Evolutionary conservation across 352 stramenopile genomes (phyloP).

Genomic region (Phytopythium ostracodes): DNA sequence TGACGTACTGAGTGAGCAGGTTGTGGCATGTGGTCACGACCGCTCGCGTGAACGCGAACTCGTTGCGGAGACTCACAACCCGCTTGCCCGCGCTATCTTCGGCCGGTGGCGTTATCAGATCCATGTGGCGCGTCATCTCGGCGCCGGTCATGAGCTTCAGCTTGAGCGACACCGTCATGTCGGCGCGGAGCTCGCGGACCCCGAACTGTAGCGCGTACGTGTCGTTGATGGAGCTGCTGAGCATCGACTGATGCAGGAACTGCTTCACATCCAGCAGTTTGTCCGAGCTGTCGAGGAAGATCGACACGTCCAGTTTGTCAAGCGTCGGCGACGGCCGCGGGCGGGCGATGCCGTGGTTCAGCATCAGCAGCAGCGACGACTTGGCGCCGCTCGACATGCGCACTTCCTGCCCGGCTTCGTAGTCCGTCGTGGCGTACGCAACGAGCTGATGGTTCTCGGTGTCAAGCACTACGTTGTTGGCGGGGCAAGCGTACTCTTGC

Average conservation of each 20-base stretch:
- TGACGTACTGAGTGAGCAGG: constrained; percentile 33
- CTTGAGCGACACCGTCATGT: constrained; percentile 30
- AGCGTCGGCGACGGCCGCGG: constrained; percentile 13
- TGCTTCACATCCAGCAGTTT: constrained; percentile 29
- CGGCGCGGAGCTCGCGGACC: constrained; percentile 9
- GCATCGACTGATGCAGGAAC: constrained; percentile 27
- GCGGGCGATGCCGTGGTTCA: constrained; percentile 40
- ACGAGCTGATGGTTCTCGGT: constrained; percentile 17
- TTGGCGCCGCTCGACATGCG: constrained; percentile 25
- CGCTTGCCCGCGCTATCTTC: constrained; percentile 5
- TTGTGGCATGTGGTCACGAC: constrained; percentile 36
- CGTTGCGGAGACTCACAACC: constrained; percentile 43
- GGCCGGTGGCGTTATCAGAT: constrained; percentile 14
- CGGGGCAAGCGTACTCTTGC: constrained; percentile 17
- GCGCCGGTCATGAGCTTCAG: constrained; percentile 37
- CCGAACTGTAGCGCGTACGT: constrained; percentile 31
- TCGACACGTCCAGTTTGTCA: constrained; percentile 44
- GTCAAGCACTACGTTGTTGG: constrained; percentile 25
- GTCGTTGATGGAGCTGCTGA: constrained; percentile 41
- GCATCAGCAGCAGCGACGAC: constrained; percentile 38
- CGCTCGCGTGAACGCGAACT: constrained; percentile 42
- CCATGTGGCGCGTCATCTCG: constrained; percentile 27
- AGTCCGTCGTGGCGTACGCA: constrained; percentile 28
- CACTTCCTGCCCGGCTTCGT: constrained; percentile 26
- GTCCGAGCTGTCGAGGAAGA: constrained; percentile 35